Percentiles rank a stretch among this genome's conserved stretches.
Evolutionary conservation across 345 rosid genomes (phyloP).

Genomic region (Litchi chinensis): DNA sequence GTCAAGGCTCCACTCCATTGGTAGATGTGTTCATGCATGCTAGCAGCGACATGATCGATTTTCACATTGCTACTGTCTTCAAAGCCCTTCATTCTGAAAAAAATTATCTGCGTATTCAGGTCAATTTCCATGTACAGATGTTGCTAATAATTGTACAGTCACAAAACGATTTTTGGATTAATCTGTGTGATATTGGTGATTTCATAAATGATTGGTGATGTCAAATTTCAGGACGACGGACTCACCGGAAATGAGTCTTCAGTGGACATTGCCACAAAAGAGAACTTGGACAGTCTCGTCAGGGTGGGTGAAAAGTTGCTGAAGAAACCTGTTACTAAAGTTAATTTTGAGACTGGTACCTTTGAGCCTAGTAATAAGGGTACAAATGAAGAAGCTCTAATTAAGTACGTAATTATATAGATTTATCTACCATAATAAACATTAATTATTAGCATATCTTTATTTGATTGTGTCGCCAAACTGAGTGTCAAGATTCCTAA

Average conservation of each 20-base stretch:
- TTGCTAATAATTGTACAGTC: neutral
- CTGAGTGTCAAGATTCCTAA: neutral
- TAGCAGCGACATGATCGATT: constrained; percentile 43
- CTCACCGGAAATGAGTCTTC: constrained; percentile 42
- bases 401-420: constrained; percentile 29
- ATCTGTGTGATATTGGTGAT: no score
- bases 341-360: constrained; percentile 51
- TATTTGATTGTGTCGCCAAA: neutral
- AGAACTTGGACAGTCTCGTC: constrained; percentile 46
- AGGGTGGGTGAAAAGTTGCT: constrained; percentile 52
- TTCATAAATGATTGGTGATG: no score
- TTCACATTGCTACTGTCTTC: constrained; percentile 41
- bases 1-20: constrained; percentile 33
- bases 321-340: constrained; percentile 53
- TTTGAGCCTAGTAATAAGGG: constrained; percentile 21
- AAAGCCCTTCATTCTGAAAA: constrained; percentile 40
- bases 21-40: constrained; percentile 42
- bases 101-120: constrained; percentile 56
- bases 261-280: constrained; percentile 55
- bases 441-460: neutral
- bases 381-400: constrained; percentile 50
- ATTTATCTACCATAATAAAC: neutral
- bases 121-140: neutral
- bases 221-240: constrained; percentile 45
- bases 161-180: no score